Conservation (phyloP, 352 stramenopile species). For the Globisporangium megalacanthum region DNA sequence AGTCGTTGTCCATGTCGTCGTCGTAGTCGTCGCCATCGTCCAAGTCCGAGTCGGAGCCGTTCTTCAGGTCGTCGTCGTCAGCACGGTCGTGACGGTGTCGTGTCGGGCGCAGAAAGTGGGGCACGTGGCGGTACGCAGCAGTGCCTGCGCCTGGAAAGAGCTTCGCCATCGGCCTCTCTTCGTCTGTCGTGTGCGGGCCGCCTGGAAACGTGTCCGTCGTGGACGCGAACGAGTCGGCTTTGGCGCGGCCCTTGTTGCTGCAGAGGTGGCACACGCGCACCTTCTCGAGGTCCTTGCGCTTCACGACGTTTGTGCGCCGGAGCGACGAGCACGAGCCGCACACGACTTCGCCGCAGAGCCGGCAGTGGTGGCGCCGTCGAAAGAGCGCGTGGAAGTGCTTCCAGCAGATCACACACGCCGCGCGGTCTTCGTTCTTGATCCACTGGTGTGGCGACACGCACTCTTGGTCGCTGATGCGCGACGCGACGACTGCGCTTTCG, state of each 20-base stretch:
- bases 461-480: slow-evolving; percentile 37
- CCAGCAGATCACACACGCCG: slow-evolving; percentile 55
- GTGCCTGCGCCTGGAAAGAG: slow-evolving; percentile 9
- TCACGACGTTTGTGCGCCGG: slow-evolving; percentile 29
- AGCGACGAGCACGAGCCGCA: slow-evolving; percentile 49
- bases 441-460: slow-evolving; percentile 45
- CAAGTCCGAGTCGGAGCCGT: slow-evolving; percentile 4
- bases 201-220: slow-evolving; percentile 22
- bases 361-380: slow-evolving; percentile 56
- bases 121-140: not conserved
- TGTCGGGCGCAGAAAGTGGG: not conserved
- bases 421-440: slow-evolving; percentile 58
- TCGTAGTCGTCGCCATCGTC: slow-evolving; percentile 7
- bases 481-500: slow-evolving; percentile 38
- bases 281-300: slow-evolving; percentile 35
- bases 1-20: slow-evolving; percentile 10
- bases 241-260: slow-evolving; percentile 41
- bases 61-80: not conserved
- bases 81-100: not conserved
- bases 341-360: slow-evolving; percentile 58
- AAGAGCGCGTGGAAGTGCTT: slow-evolving; percentile 58
- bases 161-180: slow-evolving; percentile 17
- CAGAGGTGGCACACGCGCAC: slow-evolving; percentile 68
- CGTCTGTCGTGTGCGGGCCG: slow-evolving; percentile 16
- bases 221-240: slow-evolving; percentile 23